Evolutionary conservation across 108 stramenopile species (phyloP).

Genomic region (Epipyxis sp.): DNA sequence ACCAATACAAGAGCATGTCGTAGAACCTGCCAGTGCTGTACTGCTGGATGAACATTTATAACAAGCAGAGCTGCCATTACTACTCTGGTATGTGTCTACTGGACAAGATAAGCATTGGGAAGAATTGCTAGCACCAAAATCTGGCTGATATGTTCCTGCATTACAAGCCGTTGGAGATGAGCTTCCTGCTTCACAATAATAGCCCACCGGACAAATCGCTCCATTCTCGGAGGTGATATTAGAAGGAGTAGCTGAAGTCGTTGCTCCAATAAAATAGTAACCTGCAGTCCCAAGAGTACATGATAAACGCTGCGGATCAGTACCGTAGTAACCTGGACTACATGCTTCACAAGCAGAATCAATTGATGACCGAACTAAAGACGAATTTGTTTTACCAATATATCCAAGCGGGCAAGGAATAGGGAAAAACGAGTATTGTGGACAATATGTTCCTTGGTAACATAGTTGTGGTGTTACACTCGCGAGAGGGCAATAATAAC

Average conservation of each 20-base stretch:
- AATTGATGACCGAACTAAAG: background rate
- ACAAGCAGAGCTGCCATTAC: constrained; percentile 38
- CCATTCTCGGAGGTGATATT: constrained; percentile 35
- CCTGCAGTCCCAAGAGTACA: background rate
- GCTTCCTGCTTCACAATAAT: constrained; percentile 52
- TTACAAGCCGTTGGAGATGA: constrained; percentile 31
- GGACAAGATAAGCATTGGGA: constrained; percentile 37
- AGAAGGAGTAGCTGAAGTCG: background rate
- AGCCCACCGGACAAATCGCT: constrained; percentile 47
- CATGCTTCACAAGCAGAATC: constrained; percentile 42
- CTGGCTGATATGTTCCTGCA: constrained; percentile 43
- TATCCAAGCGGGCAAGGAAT: constrained; percentile 45
- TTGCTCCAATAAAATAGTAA: background rate
- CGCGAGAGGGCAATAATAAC: constrained; percentile 24
- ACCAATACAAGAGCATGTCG: constrained; percentile 53
- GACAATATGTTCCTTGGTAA: constrained; percentile 42
- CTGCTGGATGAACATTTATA: constrained; percentile 51
- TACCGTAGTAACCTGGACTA: constrained; percentile 46
- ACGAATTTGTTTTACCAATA: background rate
- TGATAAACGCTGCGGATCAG: background rate
- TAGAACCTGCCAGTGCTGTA: constrained; percentile 35
- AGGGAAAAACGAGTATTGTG: constrained; percentile 41
- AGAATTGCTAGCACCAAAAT: background rate
- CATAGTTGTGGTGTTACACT: background rate
- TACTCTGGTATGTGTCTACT: constrained; percentile 39